phyloP scores from a whole-genome alignment of 2,329 filamentous ascomycete genomes.

The Lachnellula cervina region DNA sequence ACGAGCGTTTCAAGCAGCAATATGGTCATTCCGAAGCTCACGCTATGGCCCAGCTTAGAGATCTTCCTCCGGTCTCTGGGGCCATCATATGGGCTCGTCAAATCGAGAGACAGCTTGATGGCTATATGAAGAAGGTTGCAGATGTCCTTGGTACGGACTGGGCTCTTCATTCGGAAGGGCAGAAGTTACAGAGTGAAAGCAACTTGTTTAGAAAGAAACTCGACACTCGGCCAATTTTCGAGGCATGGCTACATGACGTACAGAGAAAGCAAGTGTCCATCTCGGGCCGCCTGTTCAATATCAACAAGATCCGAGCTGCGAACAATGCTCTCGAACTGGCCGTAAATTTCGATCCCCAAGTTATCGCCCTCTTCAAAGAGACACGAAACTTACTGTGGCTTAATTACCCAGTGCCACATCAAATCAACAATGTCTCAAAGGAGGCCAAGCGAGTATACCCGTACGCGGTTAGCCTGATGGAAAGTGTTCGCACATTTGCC shows the following conservation, averaged over 20 bases:
- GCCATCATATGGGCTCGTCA: constrained; percentile 97
- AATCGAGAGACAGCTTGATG: constrained; percentile 91
- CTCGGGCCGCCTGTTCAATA: constrained; percentile 84
- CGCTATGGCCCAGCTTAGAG: constrained; percentile 94
- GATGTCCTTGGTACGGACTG: constrained; percentile 93
- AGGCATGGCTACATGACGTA: constrained; percentile 91
- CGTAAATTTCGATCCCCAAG: constrained; percentile 96
- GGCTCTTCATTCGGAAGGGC: constrained; percentile 89
- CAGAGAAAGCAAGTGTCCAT: constrained; percentile 86
- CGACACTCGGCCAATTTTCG: constrained; percentile 87
- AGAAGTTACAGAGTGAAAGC: constrained; percentile 88
- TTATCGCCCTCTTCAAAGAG: constrained; percentile 98
- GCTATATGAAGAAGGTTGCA: constrained; percentile 99
- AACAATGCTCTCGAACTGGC: constrained; percentile 82
- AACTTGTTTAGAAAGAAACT: constrained; percentile 94
- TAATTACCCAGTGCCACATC: constrained; percentile 88
- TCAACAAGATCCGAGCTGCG: constrained; percentile 81
- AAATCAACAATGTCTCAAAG: constrained; percentile 92
- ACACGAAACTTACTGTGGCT: constrained; percentile 94
- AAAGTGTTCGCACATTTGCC: constrained; percentile 89
- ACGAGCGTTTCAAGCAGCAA: constrained; percentile 97
- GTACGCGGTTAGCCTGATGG: constrained; percentile 96
- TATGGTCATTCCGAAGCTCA: constrained; percentile 98
- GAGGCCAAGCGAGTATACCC: constrained; percentile 99
- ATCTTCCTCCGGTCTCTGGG: constrained; percentile 91